phyloP scores from a whole-genome alignment of 1,139 yeast genomes.

The Pichia sp. region DNA sequence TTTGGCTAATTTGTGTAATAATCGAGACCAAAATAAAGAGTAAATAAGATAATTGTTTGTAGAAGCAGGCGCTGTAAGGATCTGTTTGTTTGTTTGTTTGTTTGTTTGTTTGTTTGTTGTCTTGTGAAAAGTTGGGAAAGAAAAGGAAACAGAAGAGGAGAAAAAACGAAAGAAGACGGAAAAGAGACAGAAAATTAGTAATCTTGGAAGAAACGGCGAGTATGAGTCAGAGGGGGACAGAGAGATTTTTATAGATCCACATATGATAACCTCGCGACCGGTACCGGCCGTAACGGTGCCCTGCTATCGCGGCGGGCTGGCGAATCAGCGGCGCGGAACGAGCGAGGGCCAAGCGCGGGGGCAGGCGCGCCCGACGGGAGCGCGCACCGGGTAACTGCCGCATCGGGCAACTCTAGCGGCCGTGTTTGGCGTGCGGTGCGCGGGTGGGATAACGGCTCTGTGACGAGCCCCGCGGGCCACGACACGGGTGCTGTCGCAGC shows the following conservation, averaged over 20 bases:
- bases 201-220: slow-evolving; percentile 3
- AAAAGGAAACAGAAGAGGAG: slow-evolving; percentile 2
- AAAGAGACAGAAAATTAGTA: background rate
- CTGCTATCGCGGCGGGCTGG: no score
- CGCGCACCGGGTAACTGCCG: background rate
- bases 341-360: background rate
- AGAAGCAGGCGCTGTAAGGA: slow-evolving; percentile 14
- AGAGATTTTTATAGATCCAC: background rate
- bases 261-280: background rate
- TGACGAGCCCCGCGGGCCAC: no score
- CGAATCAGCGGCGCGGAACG: background rate
- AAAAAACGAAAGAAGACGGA: background rate
- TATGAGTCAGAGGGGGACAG: slow-evolving; percentile 14
- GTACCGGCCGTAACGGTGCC: no score
- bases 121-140: slow-evolving; percentile 1
- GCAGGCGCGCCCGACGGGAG: background rate
- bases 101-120: slow-evolving; percentile 3
- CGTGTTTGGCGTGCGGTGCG: background rate
- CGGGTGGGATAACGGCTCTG: background rate
- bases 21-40: slow-evolving; percentile 3
- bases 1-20: slow-evolving; percentile 13
- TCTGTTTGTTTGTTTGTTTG: background rate
- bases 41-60: slow-evolving; percentile 7
- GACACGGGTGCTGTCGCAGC: no score
- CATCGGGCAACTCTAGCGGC: background rate